Evolutionary conservation across 2,329 filamentous ascomycete genomes (phyloP).

Genomic region (Zymoseptoria tritici): DNA sequence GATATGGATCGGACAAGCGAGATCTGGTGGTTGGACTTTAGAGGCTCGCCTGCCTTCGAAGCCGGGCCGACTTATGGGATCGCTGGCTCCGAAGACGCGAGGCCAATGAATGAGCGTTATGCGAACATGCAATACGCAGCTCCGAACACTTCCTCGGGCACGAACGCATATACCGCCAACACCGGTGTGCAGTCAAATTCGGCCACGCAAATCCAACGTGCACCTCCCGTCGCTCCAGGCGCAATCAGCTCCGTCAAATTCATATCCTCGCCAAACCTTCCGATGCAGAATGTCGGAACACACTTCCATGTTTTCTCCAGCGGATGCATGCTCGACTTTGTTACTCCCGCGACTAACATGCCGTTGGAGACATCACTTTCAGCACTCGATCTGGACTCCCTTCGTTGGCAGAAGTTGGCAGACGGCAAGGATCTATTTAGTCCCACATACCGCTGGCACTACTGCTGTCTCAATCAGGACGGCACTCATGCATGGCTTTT

Average conservation of each 20-base stretch:
- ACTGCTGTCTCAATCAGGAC: constrained; percentile 91
- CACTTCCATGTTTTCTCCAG: constrained; percentile 96
- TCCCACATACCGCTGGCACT: constrained; percentile 91
- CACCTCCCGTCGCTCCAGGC: constrained; percentile 61
- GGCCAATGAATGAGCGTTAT: constrained; percentile 27
- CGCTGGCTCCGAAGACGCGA: constrained; percentile 27
- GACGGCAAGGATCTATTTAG: constrained; percentile 93
- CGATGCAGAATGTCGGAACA: constrained; percentile 80
- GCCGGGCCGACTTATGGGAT: constrained; percentile 26
- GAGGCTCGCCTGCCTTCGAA: constrained; percentile 73
- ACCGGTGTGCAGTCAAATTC: constrained; percentile 53
- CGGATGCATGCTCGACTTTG: constrained; percentile 85
- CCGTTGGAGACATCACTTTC: constrained; percentile 85
- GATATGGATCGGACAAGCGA: constrained; percentile 97
- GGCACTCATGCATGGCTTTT: constrained; percentile 95
- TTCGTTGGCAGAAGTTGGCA: constrained; percentile 91
- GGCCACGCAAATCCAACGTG: constrained; percentile 36
- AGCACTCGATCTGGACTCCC: constrained; percentile 73
- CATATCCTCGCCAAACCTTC: constrained; percentile 75
- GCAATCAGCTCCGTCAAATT: constrained; percentile 87
- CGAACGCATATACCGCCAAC: constrained; percentile 63
- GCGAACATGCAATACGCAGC: constrained; percentile 18
- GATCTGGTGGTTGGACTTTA: constrained; percentile 94
- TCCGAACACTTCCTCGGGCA: constrained; percentile 29
- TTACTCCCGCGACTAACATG: constrained; percentile 83